phyloP scores from a whole-genome alignment of 805 yeast genomes.

The Ogataea sp. region DNA sequence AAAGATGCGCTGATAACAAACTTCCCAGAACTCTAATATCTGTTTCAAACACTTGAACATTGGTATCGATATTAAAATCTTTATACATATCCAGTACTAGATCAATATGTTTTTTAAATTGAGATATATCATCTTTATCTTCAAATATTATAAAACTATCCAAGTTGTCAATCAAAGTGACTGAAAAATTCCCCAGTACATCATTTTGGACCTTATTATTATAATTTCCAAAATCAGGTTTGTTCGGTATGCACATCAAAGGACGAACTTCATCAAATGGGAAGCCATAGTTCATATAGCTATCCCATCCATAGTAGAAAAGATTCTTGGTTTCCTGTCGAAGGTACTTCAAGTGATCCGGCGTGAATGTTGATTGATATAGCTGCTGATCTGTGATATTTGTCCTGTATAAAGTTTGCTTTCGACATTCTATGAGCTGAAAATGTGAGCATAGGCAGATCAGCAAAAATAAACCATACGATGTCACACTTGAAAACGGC shows the following conservation, averaged over 20 bases:
- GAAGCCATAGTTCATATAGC: slow-evolving; percentile 61
- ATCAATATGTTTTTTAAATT: slow-evolving; percentile 39
- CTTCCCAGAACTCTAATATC: slow-evolving; percentile 82
- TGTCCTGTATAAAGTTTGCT: slow-evolving; percentile 6
- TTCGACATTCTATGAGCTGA: no score
- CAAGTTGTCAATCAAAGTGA: slow-evolving; percentile 70
- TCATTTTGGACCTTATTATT: slow-evolving; percentile 63
- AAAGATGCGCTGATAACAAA: slow-evolving; percentile 68
- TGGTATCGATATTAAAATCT: slow-evolving; percentile 53
- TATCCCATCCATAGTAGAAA: slow-evolving; percentile 68
- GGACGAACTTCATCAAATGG: slow-evolving; percentile 84
- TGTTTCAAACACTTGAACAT: slow-evolving; percentile 83
- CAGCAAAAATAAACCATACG: no score
- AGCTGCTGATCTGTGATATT: slow-evolving; percentile 12
- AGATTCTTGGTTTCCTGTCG: slow-evolving; percentile 43
- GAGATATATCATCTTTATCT: slow-evolving; percentile 33
- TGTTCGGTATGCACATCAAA: slow-evolving; percentile 57
- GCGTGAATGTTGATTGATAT: slow-evolving; percentile 19
- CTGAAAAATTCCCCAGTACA: slow-evolving; percentile 75
- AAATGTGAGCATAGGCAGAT: no score
- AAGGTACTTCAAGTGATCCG: slow-evolving; percentile 13
- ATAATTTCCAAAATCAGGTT: slow-evolving; percentile 49
- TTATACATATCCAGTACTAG: slow-evolving; percentile 29
- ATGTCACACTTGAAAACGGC: no score
- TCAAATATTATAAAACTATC: slow-evolving; percentile 74